These are phyloP conservation scores for Drechslerella coelobrocha DNA, from an alignment of 2,329 filamentous ascomycete genomes.

Conservation along the genomic window DNA sequence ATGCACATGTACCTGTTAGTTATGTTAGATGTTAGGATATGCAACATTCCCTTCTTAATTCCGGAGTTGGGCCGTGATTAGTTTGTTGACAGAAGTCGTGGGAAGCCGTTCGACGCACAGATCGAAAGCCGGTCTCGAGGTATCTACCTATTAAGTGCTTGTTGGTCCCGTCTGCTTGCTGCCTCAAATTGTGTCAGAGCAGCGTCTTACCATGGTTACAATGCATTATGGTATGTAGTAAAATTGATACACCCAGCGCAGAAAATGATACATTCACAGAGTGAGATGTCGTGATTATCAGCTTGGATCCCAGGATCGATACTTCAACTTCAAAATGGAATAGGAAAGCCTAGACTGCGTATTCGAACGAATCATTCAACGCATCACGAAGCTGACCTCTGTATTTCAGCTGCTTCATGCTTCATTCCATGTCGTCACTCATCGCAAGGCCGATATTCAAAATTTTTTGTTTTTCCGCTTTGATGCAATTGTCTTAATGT, in stretches of 20 bases:
- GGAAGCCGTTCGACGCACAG: neutral
- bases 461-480: constrained; percentile 19
- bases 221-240: constrained; percentile 4
- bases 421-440: constrained; percentile 26
- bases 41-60: neutral
- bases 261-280: neutral
- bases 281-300: constrained; percentile 32
- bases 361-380: constrained; percentile 11
- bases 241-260: constrained; percentile 5
- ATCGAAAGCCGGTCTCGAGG: neutral
- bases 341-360: constrained; percentile 11
- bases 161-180: neutral
- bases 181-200: constrained; percentile 29
- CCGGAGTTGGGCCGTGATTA: neutral
- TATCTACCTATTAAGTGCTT: neutral
- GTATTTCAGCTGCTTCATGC: constrained; percentile 6
- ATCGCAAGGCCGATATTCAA: constrained; percentile 9
- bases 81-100: neutral
- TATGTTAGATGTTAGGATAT: neutral
- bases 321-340: constrained; percentile 12
- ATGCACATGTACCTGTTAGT: neutral
- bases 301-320: no score
- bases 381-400: constrained; percentile 22
- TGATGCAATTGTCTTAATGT: constrained; percentile 17
- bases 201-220: constrained; percentile 44